These are phyloP conservation scores for Leucocoprinus birnbaumii DNA, from an alignment of 768 basidiomycete genomes.

Conservation along the genomic window DNA sequence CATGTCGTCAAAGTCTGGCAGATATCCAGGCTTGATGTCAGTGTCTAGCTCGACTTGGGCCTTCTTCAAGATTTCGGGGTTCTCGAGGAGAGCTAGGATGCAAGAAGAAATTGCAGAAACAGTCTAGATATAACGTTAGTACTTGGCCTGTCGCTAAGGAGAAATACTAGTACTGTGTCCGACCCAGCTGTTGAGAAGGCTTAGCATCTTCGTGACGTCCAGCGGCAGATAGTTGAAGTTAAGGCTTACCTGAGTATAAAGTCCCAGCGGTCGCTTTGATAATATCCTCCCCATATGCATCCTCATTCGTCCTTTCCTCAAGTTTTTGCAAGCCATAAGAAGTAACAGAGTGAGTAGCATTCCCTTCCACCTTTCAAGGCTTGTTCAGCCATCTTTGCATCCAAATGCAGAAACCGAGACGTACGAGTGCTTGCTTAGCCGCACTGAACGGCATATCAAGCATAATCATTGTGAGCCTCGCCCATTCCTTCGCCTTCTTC, in stretches of 20 bases:
- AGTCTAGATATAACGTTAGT: not conserved
- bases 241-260: constrained; percentile 20
- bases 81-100: constrained; percentile 10
- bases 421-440: constrained; percentile 27
- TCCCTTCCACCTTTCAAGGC: constrained; percentile 15
- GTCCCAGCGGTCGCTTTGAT: constrained; percentile 20
- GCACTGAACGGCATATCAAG: constrained; percentile 30
- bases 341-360: constrained; percentile 14
- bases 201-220: not conserved
- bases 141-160: not conserved
- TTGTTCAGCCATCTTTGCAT: no score
- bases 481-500: constrained; percentile 36
- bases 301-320: constrained; percentile 7
- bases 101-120: constrained; percentile 9
- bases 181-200: constrained; percentile 15
- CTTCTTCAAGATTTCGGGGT: constrained; percentile 21
- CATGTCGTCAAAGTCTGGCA: constrained; percentile 30
- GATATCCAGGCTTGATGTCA: constrained; percentile 24
- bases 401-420: constrained; percentile 5
- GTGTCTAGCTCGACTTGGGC: constrained; percentile 33
- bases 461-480: constrained; percentile 25
- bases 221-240: not conserved
- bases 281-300: constrained; percentile 15
- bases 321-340: constrained; percentile 15
- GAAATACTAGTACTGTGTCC: constrained; percentile 14